Evolutionary conservation across 2,329 filamentous ascomycete genomes (phyloP).

Genomic region (Colletotrichum siamense): DNA sequence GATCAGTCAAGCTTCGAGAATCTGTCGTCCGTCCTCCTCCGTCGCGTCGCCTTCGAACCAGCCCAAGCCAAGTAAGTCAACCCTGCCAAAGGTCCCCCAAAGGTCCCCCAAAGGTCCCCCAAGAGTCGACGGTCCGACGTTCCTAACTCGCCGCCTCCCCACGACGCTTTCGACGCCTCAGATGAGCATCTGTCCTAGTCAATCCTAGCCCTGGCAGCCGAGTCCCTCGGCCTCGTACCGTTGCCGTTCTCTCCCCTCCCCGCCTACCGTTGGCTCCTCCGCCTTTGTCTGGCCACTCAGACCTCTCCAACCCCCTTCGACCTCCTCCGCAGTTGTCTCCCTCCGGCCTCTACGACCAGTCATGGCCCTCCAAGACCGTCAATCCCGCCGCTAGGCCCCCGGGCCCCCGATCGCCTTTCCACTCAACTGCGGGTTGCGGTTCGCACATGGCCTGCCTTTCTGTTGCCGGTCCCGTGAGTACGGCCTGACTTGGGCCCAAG

Average conservation of each 20-base stretch:
- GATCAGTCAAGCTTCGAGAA: neutral
- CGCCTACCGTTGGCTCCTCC: neutral
- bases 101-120: neutral
- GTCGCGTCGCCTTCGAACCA: neutral
- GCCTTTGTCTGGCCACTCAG: neutral
- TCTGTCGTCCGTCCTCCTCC: neutral
- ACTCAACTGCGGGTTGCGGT: neutral
- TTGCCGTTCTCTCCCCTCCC: neutral
- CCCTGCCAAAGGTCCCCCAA: neutral
- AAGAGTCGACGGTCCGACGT: conserved; percentile 21
- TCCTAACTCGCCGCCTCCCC: conserved; percentile 2
- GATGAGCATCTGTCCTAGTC: neutral
- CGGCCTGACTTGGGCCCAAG: neutral
- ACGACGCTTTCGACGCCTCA: neutral
- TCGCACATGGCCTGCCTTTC: neutral
- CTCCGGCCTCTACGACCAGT: neutral
- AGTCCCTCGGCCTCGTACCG: neutral
- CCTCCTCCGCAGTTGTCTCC: neutral
- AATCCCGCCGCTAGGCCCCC: conserved; percentile 17
- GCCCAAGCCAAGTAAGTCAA: neutral
- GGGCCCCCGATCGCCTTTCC: conserved; percentile 1
- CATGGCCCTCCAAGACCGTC: conserved; percentile 14
- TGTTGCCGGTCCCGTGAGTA: conserved; percentile 3
- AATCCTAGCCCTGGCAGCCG: neutral
- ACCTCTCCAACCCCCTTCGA: neutral